These are phyloP conservation scores for Coprinopsis marcescibilis DNA, from an alignment of 768 basidiomycete species.

Conservation along the genomic window DNA sequence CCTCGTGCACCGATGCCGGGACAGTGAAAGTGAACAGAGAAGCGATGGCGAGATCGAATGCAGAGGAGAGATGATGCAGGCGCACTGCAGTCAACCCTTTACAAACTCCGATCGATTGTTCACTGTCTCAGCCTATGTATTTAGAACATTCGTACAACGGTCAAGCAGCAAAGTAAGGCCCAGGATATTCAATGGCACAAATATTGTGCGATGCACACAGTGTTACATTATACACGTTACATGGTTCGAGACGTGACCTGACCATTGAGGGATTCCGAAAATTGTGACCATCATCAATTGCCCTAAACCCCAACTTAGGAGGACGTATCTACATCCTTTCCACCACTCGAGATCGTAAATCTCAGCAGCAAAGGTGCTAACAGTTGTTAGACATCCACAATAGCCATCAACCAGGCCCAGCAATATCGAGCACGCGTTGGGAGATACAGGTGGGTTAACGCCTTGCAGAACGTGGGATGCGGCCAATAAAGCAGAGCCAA, in stretches of 20 bases:
- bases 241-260: constrained; percentile 36
- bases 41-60: constrained; percentile 4
- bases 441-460: constrained; percentile 35
- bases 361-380: constrained; percentile 91
- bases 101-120: constrained; percentile 19
- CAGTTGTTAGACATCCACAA: constrained; percentile 91
- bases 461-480: constrained; percentile 69
- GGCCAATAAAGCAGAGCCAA: constrained; percentile 82
- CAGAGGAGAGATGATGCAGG: background rate
- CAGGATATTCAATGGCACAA: too few species aligned
- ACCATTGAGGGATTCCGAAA: constrained; percentile 59
- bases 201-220: constrained; percentile 2
- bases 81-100: constrained; percentile 9
- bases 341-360: constrained; percentile 48
- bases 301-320: constrained; percentile 60
- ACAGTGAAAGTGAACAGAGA: constrained; percentile 24
- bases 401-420: constrained; percentile 88
- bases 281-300: constrained; percentile 70
- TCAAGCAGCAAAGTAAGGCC: too few species aligned
- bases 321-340: constrained; percentile 63
- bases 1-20: constrained; percentile 27
- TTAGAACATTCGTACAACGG: too few species aligned
- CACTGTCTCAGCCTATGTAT: too few species aligned
- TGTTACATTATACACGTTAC: constrained; percentile 43
- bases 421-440: constrained; percentile 61